Percentiles rank a stretch among this genome's conserved stretches.
phyloP scores from a whole-genome alignment of 306 rosid genomes.

The Gastrolobium bilobum region DNA sequence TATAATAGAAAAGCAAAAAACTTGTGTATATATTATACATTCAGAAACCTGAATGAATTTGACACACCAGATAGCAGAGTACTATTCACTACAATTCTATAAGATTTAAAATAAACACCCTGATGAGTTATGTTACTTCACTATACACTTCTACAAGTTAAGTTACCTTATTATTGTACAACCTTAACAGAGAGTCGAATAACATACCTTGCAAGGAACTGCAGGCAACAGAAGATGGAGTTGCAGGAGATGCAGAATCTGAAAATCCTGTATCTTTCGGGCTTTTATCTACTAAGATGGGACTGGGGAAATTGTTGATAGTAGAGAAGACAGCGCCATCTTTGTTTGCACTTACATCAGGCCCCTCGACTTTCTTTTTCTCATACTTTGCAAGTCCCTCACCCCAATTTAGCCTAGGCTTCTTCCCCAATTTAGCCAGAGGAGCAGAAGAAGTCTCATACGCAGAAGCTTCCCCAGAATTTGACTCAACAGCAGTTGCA shows the following conservation, averaged over 20 bases:
- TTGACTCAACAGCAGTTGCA: conserved; percentile 64
- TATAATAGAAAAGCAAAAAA: background rate
- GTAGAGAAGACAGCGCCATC: conserved; percentile 57
- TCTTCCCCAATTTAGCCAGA: conserved; percentile 97
- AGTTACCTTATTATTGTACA: conserved; percentile 4
- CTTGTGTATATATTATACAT: background rate
- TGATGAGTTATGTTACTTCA: background rate
- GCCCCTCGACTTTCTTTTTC: conserved; percentile 71
- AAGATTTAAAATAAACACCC: background rate
- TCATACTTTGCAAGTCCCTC: conserved; percentile 96
- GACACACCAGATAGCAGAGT: background rate
- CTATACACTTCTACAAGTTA: background rate
- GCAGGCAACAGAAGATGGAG: conserved; percentile 80
- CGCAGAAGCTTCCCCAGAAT: conserved; percentile 70
- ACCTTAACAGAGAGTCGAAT: background rate
- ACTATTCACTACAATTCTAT: background rate
- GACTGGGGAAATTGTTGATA: conserved; percentile 51
- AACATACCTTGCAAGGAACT: conserved; percentile 83
- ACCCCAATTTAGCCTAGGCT: conserved; percentile 92
- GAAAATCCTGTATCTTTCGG: conserved; percentile 59
- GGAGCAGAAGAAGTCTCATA: conserved; percentile 72
- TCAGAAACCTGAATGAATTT: background rate
- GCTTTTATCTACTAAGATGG: conserved; percentile 68
- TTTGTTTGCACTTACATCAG: conserved; percentile 61
- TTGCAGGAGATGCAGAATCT: conserved; percentile 81